These are phyloP conservation scores for Prunus dulcis DNA, from an alignment of 306 rosid species.

Conservation along the genomic window DNA sequence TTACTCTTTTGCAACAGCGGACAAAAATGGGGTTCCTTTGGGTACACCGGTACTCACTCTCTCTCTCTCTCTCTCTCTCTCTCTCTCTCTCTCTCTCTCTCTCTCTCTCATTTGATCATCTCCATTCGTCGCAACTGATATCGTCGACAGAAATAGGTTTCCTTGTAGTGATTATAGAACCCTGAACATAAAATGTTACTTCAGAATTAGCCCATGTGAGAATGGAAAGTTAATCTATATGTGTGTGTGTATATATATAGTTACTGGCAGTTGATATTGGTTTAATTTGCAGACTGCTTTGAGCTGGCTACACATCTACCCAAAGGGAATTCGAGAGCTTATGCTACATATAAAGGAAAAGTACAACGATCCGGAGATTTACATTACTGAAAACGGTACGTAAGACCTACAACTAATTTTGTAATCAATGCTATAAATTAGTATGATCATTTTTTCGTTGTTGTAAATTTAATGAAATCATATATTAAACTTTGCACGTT, in stretches of 20 bases:
- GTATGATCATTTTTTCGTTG: too few species aligned
- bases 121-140: neutral
- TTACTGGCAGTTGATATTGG: neutral
- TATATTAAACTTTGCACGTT: neutral
- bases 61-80: neutral
- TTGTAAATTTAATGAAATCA: neutral
- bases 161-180: too few species aligned
- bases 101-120: neutral
- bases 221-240: too few species aligned
- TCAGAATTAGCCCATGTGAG: too few species aligned
- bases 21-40: constrained; percentile 19
- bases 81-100: neutral
- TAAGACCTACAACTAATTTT: too few species aligned
- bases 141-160: too few species aligned
- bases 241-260: too few species aligned
- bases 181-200: too few species aligned
- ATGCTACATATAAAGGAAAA: constrained; percentile 20
- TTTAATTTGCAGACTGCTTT: constrained; percentile 42
- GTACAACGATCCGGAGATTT: constrained; percentile 43
- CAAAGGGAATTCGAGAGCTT: constrained; percentile 43
- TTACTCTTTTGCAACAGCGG: constrained; percentile 6
- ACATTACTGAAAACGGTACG: constrained; percentile 62
- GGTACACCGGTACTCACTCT: constrained; percentile 28
- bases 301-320: constrained; percentile 51
- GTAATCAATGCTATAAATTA: too few species aligned